A percentile compares a stretch with the other conserved stretches of the same genome.
phyloP scores from a whole-genome alignment of 2,329 filamentous ascomycete genomes.

The Sphaerostilbella broomeana region DNA sequence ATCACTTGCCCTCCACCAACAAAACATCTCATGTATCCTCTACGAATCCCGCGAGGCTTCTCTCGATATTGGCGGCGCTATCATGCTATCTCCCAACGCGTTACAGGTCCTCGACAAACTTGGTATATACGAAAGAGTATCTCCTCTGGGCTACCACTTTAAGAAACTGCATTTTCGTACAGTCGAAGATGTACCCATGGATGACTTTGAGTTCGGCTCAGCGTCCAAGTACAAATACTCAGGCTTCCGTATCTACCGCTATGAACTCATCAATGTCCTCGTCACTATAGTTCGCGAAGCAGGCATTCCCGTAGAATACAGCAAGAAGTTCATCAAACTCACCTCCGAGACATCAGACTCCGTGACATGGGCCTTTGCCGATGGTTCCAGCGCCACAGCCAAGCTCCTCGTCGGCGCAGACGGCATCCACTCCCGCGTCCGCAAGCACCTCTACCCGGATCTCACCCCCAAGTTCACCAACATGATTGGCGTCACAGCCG shows the following conservation, averaged over 20 bases:
- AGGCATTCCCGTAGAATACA: constrained; percentile 38
- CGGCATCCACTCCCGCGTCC: constrained; percentile 52
- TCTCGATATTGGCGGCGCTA: constrained; percentile 44
- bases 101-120: constrained; percentile 46
- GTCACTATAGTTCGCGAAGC: constrained; percentile 32
- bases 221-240: constrained; percentile 44
- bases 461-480: constrained; percentile 44
- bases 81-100: constrained; percentile 55
- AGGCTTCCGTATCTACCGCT: constrained; percentile 48
- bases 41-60: constrained; percentile 44
- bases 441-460: constrained; percentile 43
- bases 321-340: constrained; percentile 41
- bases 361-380: constrained; percentile 41
- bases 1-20: constrained; percentile 46
- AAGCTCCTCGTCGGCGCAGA: constrained; percentile 49
- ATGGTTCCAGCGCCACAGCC: constrained; percentile 35
- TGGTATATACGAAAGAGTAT: constrained; percentile 40
- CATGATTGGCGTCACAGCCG: constrained; percentile 34
- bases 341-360: constrained; percentile 31
- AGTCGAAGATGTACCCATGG: constrained; percentile 24
- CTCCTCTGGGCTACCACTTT: constrained; percentile 43
- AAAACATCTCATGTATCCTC: constrained; percentile 42
- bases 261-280: constrained; percentile 44
- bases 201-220: constrained; percentile 43
- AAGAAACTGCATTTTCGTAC: constrained; percentile 42